A percentile compares a stretch with the other conserved stretches of the same genome.
Evolutionary conservation across 2,329 filamentous ascomycete species (phyloP).

Genomic region (Colletotrichum aenigma): DNA sequence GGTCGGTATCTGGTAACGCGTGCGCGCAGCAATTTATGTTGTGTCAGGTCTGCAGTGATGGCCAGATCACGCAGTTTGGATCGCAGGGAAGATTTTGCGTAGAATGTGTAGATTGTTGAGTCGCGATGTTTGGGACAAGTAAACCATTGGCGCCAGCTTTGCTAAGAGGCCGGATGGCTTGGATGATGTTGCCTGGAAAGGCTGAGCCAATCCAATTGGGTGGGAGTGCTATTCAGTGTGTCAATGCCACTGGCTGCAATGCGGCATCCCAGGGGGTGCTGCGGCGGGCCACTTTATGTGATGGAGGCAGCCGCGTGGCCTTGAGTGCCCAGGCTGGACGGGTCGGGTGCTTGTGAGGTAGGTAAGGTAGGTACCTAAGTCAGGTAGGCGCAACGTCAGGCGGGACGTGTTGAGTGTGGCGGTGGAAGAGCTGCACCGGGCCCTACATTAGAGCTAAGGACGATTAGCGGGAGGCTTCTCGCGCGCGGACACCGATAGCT

Average conservation of each 20-base stretch:
- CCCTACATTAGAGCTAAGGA: neutral
- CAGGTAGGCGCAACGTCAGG: neutral
- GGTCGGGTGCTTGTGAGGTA: neutral
- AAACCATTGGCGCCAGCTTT: constrained; percentile 1
- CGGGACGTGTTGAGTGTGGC: neutral
- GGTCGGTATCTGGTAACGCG: neutral
- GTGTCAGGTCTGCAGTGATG: neutral
- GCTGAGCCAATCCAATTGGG: constrained; percentile 4
- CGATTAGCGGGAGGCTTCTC: neutral
- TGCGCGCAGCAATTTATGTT: neutral
- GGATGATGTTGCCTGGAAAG: constrained; percentile 9
- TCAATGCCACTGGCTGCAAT: neutral
- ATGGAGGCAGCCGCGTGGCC: constrained; percentile 19
- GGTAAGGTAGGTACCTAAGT: neutral
- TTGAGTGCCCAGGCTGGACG: constrained; percentile 1
- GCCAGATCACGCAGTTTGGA: neutral
- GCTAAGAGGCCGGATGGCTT: neutral
- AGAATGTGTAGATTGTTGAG: neutral
- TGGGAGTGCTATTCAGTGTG: neutral
- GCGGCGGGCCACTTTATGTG: constrained; percentile 7
- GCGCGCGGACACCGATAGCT: neutral
- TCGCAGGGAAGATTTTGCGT: neutral
- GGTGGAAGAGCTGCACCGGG: neutral
- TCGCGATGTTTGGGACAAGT: constrained; percentile 9
- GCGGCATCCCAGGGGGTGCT: neutral